Conservation (phyloP, 176 grass and related monocot genomes). For the Thalia dealbata region DNA sequence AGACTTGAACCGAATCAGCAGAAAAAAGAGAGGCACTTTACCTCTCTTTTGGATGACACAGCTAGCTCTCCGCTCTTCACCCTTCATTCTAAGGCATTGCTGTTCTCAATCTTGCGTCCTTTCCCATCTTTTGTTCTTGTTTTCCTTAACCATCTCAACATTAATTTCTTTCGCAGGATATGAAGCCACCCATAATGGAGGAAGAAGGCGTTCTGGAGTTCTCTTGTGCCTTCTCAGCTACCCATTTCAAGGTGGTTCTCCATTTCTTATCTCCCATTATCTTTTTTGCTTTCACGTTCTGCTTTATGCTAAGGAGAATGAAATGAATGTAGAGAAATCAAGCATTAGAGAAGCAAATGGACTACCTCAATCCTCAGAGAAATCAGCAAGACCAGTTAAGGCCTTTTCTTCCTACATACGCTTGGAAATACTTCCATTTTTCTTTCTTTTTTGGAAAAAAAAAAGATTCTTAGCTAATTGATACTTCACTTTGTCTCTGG, state of each 20-base stretch:
- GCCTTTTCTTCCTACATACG: no score
- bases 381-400: slow-evolving; percentile 52
- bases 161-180: not conserved
- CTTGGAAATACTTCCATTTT: no score
- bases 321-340: slow-evolving; percentile 20
- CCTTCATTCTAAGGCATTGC: slow-evolving; percentile 26
- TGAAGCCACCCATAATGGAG: slow-evolving; percentile 7
- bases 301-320: not conserved
- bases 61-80: slow-evolving; percentile 69
- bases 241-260: slow-evolving; percentile 27
- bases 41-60: slow-evolving; percentile 72
- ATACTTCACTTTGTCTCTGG: no score
- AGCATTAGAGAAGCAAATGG: slow-evolving; percentile 33
- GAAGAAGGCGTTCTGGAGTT: slow-evolving; percentile 21
- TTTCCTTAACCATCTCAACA: not conserved
- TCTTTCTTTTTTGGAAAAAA: no score
- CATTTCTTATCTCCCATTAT: not conserved
- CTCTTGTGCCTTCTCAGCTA: slow-evolving; percentile 30
- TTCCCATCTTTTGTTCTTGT: not conserved
- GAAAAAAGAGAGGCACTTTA: slow-evolving; percentile 18
- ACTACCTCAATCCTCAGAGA: slow-evolving; percentile 37
- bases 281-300: not conserved
- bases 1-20: slow-evolving; percentile 22
- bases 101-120: not conserved
- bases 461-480: no score